Evolutionary conservation across 495 filamentous ascomycete species (phyloP), one percentile per base, ranked within the genome.

Genomic region (Thermochaetoides thermophila): DNA sequence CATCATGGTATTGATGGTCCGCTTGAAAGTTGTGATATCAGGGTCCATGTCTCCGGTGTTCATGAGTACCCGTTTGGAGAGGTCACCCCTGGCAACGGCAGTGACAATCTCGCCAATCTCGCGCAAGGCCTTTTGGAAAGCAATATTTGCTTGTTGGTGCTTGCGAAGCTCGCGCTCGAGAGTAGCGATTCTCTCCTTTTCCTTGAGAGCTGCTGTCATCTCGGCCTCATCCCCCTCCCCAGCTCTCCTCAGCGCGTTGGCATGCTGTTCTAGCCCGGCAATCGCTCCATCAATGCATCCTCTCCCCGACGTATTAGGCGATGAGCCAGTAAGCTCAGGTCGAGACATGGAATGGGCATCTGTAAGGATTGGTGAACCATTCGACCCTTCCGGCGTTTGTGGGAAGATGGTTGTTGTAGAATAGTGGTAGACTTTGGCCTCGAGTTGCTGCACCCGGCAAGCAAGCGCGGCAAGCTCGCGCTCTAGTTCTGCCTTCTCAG

Each of bases 1-100:
- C 72, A 96, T 92, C 89, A 99, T 99, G 34, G 78, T 92, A 50
- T 99, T 99, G 62, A 84, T 76, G 25, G 86, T 95, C 35, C 82
- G 76, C 64, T 99, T 99, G 70, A 99, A 99, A 4, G 80, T 87
- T n/a, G 82, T 84, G 48, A 99, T 99, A 66, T 99, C 91, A 1
- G 89, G 86, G 67, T 99, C 89, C 81, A 95, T 89, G 58, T 99
- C 89, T 45, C 85, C 73, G 6, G 81, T 81, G 52, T 96, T 87
- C 45, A 99, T 89, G 29, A 86, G 75, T 32, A 96, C 91, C 60
- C 96, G 96, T 70, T 93, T 94, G 53, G 84, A 92, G 32, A 99
- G 66, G 51, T 99, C 89, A 59, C 89, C 89, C 41, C 85, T 82
- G 32, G 89, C 89, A 27, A 95, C 89, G 37, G 84, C 84, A 4